These are phyloP conservation scores for Trametes meyenii DNA, from an alignment of 768 basidiomycete genomes.

Conservation along the genomic window DNA sequence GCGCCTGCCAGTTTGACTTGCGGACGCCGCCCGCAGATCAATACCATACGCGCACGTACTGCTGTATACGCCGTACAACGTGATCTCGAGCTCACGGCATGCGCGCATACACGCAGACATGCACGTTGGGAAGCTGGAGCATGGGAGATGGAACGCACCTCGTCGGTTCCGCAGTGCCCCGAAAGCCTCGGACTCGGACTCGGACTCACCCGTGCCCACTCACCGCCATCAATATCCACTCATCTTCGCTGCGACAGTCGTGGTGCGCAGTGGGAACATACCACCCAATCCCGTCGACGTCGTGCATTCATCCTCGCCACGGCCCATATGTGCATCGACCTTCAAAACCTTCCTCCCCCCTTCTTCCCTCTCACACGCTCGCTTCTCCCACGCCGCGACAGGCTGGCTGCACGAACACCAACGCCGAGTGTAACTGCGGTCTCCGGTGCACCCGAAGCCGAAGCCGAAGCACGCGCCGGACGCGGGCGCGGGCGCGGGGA, in stretches of 20 bases:
- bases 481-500: no score
- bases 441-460: background rate
- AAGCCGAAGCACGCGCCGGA: background rate
- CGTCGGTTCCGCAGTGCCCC: background rate
- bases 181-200: background rate
- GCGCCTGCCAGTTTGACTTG: no score
- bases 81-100: no score
- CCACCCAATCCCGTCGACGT: background rate
- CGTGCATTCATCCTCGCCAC: background rate
- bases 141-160: no score
- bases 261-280: background rate
- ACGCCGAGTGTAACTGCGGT: background rate
- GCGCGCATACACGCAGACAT: background rate
- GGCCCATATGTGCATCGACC: background rate
- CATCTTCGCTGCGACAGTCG: conserved; percentile 10
- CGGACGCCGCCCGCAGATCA: no score
- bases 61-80: no score
- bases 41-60: no score
- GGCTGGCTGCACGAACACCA: background rate
- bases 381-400: background rate
- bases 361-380: background rate
- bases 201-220: no score
- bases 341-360: background rate
- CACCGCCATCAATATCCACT: background rate
- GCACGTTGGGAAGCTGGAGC: no score